Evolutionary conservation across 148 eudicot genomes (phyloP), one percentile per base, ranked within the genome.

Genomic region (Amaranthus palmeri): DNA sequence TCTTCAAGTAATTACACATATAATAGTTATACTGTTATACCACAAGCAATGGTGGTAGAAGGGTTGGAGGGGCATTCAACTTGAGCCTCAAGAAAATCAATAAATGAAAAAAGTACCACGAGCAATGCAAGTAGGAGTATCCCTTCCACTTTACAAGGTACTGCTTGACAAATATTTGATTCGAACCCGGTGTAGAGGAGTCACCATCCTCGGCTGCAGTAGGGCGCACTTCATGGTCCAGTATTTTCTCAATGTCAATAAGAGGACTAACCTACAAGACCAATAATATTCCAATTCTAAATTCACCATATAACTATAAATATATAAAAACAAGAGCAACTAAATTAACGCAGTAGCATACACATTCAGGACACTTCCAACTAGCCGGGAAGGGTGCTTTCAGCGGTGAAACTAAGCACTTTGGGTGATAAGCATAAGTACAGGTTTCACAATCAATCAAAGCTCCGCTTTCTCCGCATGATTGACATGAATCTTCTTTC

Each of bases 61-160:
- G 3, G 54, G 7, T 5, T 9, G 14, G 56, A 50, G 50, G 11
- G 17, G 62, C 36, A 12, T n/a, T 69, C 41, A 57, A 54, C 58
- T 49, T 43, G 44, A 11, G 61, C 8, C 4, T 56, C 36, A 48
- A 59, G 50, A 54, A 49, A 10, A 51, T 40, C 8, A 18, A 66
- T 49, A 67, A 4, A 10, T 42, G 18, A 4, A 6, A 52, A 64
- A 76, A 61, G 45, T 90, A 95, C 99, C 99, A 95, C 75, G 90
- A 78, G 84, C 99, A 95, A 73, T 95, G 99, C 78, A 95, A 86
- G 83, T 92, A 95, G 72, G 99, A 95, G 70, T 76, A 71, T 72
- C 92, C 97, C 84, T 95, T 95, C 99, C 99, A 95, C 80, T 95
- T 95, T 6, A 95, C 92, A 79, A 95, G 90, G 81, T 95, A 95